Conservation (phyloP, 225 moss, liverwort and hornwort genomes). For the Anthoceros angustus region DNA sequence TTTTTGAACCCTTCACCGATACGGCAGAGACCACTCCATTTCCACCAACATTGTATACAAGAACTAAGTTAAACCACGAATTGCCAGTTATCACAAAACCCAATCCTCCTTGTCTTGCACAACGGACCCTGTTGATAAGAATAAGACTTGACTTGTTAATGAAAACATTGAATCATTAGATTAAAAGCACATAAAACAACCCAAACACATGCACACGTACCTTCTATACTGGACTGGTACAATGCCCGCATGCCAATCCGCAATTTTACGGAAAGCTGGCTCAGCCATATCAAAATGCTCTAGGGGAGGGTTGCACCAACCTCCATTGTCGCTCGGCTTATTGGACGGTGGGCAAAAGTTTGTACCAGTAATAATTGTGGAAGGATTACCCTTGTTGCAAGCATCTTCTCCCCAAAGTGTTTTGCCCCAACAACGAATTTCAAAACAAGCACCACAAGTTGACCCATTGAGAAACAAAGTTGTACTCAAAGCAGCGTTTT, state of each 20-base stretch:
- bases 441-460: not conserved
- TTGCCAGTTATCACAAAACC: constrained; percentile 23
- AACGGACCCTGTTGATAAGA: constrained; percentile 15
- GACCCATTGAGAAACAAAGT: not conserved
- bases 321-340: constrained; percentile 10
- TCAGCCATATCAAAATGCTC: constrained; percentile 11
- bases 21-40: constrained; percentile 18
- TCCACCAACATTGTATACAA: constrained; percentile 25
- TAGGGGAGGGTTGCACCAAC: constrained; percentile 10
- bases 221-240: constrained; percentile 9
- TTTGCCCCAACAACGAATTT: not conserved
- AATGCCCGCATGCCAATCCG: constrained; percentile 7
- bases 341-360: constrained; percentile 7
- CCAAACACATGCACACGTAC: not conserved
- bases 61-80: constrained; percentile 28
- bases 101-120: constrained; percentile 20
- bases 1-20: constrained; percentile 13
- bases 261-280: constrained; percentile 6
- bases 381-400: not conserved
- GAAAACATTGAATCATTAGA: not conserved
- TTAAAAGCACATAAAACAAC: not conserved
- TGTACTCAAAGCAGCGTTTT: not conserved
- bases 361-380: constrained; percentile 6
- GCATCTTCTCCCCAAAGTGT: not conserved
- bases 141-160: not conserved